Percentiles rank a stretch among this genome's conserved stretches.
These are phyloP conservation scores for Dryas integrifolia DNA, from an alignment of 331 rosid species.

Conservation along the genomic window DNA sequence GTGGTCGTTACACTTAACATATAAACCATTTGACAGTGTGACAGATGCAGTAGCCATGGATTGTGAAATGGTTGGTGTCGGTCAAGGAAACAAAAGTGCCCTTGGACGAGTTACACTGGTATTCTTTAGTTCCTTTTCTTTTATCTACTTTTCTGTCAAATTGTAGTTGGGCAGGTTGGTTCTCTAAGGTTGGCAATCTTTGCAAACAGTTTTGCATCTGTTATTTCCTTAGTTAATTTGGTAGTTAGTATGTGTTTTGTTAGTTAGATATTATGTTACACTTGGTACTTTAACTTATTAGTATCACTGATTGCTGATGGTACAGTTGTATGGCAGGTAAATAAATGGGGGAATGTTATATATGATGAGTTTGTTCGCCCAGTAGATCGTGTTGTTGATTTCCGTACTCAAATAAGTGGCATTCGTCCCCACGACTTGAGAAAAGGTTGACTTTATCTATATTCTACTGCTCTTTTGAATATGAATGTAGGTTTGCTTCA, in stretches of 20 bases:
- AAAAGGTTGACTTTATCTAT: conserved; percentile 55
- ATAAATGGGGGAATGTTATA: conserved; percentile 86
- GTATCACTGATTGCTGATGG: conserved; percentile 31
- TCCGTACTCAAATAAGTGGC: conserved; percentile 86
- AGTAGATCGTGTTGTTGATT: conserved; percentile 74
- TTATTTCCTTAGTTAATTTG: background rate
- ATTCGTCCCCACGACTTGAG: conserved; percentile 74
- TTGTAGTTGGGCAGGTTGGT: conserved; percentile 4
- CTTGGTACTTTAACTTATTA: background rate
- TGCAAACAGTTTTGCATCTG: background rate
- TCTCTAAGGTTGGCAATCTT: background rate
- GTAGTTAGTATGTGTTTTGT: background rate
- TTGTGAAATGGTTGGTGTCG: conserved; percentile 97
- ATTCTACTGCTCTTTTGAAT: background rate
- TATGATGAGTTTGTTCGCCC: conserved; percentile 87
- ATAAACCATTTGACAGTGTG: conserved; percentile 61
- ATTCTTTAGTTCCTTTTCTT: conserved; percentile 33
- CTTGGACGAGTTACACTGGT: conserved; percentile 89
- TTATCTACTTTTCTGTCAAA: conserved; percentile 5
- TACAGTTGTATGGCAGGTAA: conserved; percentile 59
- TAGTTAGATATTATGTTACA: background rate
- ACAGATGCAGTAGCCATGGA: conserved; percentile 88
- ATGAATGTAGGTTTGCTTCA: background rate
- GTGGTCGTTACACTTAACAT: conserved; percentile 17
- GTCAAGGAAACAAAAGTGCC: conserved; percentile 89